Conservation (phyloP, 768 basidiomycete species). For the Paxillus rubicundulus region DNA sequence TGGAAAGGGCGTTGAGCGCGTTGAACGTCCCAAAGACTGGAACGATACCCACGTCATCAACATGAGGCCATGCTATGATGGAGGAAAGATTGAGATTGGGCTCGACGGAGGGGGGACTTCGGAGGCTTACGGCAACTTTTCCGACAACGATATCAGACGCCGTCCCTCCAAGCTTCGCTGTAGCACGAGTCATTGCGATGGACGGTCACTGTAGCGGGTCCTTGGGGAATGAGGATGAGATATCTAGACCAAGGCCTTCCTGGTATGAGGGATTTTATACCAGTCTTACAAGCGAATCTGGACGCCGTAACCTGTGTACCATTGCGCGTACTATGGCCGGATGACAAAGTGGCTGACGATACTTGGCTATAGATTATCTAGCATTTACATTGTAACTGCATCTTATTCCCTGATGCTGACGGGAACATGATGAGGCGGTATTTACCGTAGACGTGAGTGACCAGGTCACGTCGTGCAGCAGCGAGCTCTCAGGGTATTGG, state of each 20-base stretch:
- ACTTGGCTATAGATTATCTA: not conserved
- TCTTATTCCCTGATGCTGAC: too few relatives aligned
- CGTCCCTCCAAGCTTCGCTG: constrained; percentile 38
- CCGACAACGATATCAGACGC: constrained; percentile 37
- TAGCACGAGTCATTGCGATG: constrained; percentile 27
- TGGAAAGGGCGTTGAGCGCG: constrained; percentile 3
- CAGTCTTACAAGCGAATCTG: too few relatives aligned
- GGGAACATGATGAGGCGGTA: too few relatives aligned
- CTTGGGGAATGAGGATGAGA: not conserved
- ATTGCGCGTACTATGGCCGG: not conserved
- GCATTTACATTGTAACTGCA: too few relatives aligned
- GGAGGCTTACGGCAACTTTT: constrained; percentile 36
- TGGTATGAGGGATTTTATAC: not conserved
- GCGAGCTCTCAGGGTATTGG: too few relatives aligned
- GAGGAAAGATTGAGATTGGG: not conserved
- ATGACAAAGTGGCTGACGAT: not conserved
- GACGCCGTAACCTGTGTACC: not conserved
- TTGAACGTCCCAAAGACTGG: not conserved
- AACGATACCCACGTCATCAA: constrained; percentile 45
- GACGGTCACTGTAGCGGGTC: not conserved
- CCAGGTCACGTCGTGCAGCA: too few relatives aligned
- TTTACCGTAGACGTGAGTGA: too few relatives aligned
- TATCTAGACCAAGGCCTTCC: not conserved
- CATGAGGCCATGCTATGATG: constrained; percentile 48
- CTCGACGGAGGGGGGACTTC: not conserved